A percentile compares a stretch with the other conserved stretches of the same genome.
Conservation (phyloP, 1,284 basidiomycete species). For the Ustilago cynodontis region DNA sequence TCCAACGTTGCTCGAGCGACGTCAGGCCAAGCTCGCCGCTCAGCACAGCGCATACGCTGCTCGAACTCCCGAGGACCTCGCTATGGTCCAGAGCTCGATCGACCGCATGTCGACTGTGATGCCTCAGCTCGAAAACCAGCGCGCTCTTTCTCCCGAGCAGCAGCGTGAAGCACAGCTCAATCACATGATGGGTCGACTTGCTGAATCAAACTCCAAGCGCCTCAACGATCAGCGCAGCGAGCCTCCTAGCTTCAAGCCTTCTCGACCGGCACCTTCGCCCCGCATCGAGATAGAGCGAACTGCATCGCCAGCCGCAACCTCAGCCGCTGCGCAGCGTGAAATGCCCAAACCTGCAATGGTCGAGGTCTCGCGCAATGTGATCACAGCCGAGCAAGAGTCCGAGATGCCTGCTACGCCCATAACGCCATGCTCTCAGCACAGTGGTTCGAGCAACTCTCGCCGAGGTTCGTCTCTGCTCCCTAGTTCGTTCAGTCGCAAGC, state of each 20-base stretch:
- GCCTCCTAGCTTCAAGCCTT: slow-evolving; percentile 28
- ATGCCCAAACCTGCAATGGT: slow-evolving; percentile 1
- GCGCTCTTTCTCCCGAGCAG: slow-evolving; percentile 39
- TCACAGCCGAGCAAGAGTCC: background rate
- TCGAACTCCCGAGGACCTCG: slow-evolving; percentile 51
- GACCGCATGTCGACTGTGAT: slow-evolving; percentile 52
- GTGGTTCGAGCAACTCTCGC: slow-evolving; percentile 14
- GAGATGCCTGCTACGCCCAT: slow-evolving; percentile 27
- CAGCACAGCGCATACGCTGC: slow-evolving; percentile 52
- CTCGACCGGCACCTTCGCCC: slow-evolving; percentile 26
- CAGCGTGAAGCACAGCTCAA: slow-evolving; percentile 40
- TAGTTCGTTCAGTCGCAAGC: slow-evolving; percentile 28
- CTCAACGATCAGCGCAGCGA: slow-evolving; percentile 51
- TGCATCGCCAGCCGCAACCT: background rate
- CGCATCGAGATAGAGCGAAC: background rate
- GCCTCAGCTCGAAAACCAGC: slow-evolving; percentile 57
- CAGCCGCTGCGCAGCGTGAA: background rate
- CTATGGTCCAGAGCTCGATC: slow-evolving; percentile 54
- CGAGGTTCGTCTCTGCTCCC: slow-evolving; percentile 28
- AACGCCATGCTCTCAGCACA: slow-evolving; percentile 22
- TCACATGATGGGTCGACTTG: slow-evolving; percentile 34
- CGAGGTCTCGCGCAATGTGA: slow-evolving; percentile 2
- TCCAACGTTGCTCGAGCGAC: slow-evolving; percentile 42
- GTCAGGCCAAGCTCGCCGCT: slow-evolving; percentile 46
- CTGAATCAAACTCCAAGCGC: slow-evolving; percentile 32